Evolutionary conservation across 176 grass and related monocot species (phyloP), one percentile per base, ranked within the genome.

Genomic region (Oryza officinalis): DNA sequence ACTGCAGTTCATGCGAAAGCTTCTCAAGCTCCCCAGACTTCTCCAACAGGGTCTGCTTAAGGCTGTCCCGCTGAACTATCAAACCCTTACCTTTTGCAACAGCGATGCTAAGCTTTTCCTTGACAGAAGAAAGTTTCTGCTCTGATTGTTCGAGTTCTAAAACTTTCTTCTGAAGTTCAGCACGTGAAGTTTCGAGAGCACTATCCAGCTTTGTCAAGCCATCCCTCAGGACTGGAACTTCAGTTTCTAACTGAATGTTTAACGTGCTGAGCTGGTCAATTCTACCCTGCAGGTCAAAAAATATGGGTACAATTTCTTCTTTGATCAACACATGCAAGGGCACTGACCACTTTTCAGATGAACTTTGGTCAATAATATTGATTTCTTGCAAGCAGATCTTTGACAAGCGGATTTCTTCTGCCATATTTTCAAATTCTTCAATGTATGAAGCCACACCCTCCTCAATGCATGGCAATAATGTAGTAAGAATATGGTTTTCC

Each of bases 51-150:
- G 93, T 89, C 43, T 94, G 96, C 87, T 98, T 98, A 79, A 98
- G 91, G 77, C 87, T 69, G 38, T 98, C 96, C 27, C 96, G 87
- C 83, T 98, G 96, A 45, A 94, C 89, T 76, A 98, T 95, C 87
- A 98, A 83, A 40, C 89, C 93, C 82, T 98, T 98, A 31, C 96
- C 96, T 85, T 98, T 98, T 83, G 93, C 85, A 81, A 98, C 96
- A 83, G 93, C 96, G 87, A 98, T 98, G 75, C 96, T 77, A 57
- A 98, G 87, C 67, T 96, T 98, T 84, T 98, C 93, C 69, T 91
- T 95, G 67, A 95, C 87, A 60, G 91, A 90, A 78, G 89, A 88
- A 86, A 94, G 80, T 83, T 89, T 98, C 81, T 95, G 96, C 69
- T 98, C 93, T 86, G 86, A 92, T 79, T 90, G 96, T 60, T 90